phyloP scores from a whole-genome alignment of 2,329 filamentous ascomycete species.

The Pyricularia grisea region DNA sequence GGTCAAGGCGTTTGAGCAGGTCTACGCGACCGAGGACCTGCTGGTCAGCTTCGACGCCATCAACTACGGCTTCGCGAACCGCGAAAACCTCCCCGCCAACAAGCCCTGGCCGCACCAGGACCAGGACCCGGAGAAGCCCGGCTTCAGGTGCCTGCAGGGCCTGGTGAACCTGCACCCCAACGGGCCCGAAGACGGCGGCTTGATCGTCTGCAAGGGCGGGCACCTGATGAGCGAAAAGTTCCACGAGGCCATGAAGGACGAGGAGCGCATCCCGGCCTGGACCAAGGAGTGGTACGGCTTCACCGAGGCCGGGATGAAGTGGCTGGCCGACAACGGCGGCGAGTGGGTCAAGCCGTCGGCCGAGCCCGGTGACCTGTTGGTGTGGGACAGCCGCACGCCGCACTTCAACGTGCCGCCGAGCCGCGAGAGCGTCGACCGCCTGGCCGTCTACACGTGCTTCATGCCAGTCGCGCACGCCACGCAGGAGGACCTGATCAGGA shows the following conservation, averaged over 20 bases:
- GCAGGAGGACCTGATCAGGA: slow-evolving; percentile 29
- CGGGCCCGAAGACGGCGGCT: slow-evolving; percentile 14
- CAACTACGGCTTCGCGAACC: slow-evolving; percentile 33
- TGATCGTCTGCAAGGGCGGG: slow-evolving; percentile 26
- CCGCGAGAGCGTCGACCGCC: slow-evolving; percentile 17
- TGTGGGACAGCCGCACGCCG: slow-evolving; percentile 29
- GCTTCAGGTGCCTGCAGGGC: slow-evolving; percentile 39
- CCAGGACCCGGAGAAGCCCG: slow-evolving; percentile 30
- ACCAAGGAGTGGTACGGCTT: slow-evolving; percentile 25
- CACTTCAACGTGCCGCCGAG: slow-evolving; percentile 29
- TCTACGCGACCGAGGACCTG: slow-evolving; percentile 33
- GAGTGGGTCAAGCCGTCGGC: slow-evolving; percentile 20
- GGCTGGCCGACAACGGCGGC: slow-evolving; percentile 21
- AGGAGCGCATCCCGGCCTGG: slow-evolving; percentile 24
- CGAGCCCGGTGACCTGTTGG: slow-evolving; percentile 31
- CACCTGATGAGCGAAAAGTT: slow-evolving; percentile 22
- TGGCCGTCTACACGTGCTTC: slow-evolving; percentile 28
- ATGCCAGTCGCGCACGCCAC: slow-evolving; percentile 27
- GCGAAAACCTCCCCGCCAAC: slow-evolving; percentile 23
- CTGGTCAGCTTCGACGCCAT: slow-evolving; percentile 39
- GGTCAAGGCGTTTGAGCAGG: slow-evolving; percentile 32
- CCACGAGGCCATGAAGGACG: slow-evolving; percentile 21
- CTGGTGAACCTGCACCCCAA: slow-evolving; percentile 33
- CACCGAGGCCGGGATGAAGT: slow-evolving; percentile 24
- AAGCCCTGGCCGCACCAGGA: slow-evolving; percentile 37